These are phyloP conservation scores for Cladosporium sp. DNA, from an alignment of 2,329 filamentous ascomycete genomes.

Conservation along the genomic window DNA sequence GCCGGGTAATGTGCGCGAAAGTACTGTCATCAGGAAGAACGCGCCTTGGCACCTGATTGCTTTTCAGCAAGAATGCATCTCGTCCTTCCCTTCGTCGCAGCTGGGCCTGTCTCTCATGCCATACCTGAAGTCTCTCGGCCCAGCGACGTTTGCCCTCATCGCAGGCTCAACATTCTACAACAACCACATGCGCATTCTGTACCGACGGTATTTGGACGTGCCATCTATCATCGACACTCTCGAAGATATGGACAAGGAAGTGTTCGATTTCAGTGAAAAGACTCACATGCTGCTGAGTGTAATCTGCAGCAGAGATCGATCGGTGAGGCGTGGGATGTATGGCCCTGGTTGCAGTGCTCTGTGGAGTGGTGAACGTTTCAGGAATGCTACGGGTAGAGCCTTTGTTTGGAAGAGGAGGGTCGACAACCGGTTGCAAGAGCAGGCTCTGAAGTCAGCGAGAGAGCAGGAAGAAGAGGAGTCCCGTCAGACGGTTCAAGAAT, in stretches of 20 bases:
- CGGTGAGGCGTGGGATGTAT: not conserved
- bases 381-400: not conserved
- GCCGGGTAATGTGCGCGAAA: not conserved
- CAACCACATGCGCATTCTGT: slow-evolving; percentile 8
- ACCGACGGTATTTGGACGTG: not conserved
- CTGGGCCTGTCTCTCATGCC: not conserved
- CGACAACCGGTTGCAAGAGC: slow-evolving; percentile 1
- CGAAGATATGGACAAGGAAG: slow-evolving; percentile 10
- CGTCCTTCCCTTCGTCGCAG: not conserved
- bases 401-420: not conserved
- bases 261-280: slow-evolving; percentile 7
- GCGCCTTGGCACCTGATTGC: not conserved
- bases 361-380: not conserved
- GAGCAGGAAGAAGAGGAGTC: not conserved
- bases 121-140: slow-evolving; percentile 10
- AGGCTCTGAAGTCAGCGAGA: slow-evolving; percentile 2
- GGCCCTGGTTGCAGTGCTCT: not conserved
- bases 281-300: not conserved
- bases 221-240: slow-evolving; percentile 2
- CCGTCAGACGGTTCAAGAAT: too few relatives aligned
- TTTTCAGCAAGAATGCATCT: not conserved
- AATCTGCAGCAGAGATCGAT: not conserved
- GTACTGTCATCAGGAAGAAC: not conserved
- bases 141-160: slow-evolving; percentile 6
- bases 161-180: slow-evolving; percentile 4